Conservation (phyloP, 2,329 filamentous ascomycete species). For the Magnaporthiopsis rhizophila region DNA sequence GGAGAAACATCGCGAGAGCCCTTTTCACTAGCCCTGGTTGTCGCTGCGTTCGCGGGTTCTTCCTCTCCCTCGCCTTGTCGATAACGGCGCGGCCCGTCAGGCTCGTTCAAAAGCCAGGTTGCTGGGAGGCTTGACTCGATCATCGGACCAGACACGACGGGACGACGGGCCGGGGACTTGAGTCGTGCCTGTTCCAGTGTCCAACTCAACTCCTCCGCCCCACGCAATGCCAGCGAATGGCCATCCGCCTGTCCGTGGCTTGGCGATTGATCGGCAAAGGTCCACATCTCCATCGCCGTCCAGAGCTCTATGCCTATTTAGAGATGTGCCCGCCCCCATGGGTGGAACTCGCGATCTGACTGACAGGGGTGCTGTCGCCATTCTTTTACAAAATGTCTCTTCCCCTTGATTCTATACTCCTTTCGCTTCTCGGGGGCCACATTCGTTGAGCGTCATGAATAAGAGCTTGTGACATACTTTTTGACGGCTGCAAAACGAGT, state of each 20-base stretch:
- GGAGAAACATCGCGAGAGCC: no score
- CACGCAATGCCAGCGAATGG: background rate
- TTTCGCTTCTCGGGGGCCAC: background rate
- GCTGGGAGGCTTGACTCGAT: background rate
- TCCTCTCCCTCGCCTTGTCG: background rate
- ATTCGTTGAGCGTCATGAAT: background rate
- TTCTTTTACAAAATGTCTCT: background rate
- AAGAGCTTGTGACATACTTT: background rate
- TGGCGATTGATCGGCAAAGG: no score
- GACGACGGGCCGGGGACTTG: background rate
- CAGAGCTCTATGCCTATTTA: no score
- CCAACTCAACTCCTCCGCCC: background rate
- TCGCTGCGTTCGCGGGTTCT: no score
- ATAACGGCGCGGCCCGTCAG: no score
- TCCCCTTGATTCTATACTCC: no score
- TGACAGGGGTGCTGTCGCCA: background rate
- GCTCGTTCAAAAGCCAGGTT: no score
- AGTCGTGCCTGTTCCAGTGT: background rate
- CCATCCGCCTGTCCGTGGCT: background rate
- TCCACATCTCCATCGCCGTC: no score
- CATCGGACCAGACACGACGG: no score
- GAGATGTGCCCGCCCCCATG: background rate
- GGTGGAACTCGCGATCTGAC: background rate
- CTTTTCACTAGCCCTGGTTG: no score
- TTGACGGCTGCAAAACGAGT: background rate